Base-by-base conservation (phyloP, 208 protist species). In the Trypanosoma mega region DNA sequence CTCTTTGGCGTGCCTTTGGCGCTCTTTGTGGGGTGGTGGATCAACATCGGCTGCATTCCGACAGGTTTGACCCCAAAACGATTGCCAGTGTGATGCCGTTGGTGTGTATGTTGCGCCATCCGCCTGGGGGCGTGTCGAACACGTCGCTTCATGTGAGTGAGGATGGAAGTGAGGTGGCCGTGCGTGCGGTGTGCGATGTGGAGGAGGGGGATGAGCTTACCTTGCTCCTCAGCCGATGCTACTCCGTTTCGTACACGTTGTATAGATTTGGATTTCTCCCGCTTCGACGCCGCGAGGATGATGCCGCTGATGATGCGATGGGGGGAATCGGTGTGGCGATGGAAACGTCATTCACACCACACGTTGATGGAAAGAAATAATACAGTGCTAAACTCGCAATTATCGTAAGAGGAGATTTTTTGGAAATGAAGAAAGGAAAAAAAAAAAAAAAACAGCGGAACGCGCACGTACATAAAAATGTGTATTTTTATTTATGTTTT, bases 211-310 rank as follows among this genome's bases (percentile, higher is more conserved):
- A 87, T 44, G 76, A 82, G 61, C 69, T 91, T 4, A 85, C 80
- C 20, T 21, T 66, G 21, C 53, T 69, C 26, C 83, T 81, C 43
- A 51, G 72, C 9, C 72, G 73, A 50, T 80, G 71, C 53, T 91
- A 91, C 61, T 81, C 72, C 18, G 64, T 85, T 12, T 76, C 80
- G 18, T 91, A 87, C 55, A 84, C 76, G 23, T 56, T 91, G 14
- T 91, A 81, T 63, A 66, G 77, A 4, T 85, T 80, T 58, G 84
- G 80, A 11, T 85, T 82, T 50, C 54, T 91, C 16, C 57, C 80
- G 9, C 55, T 87, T 3, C 50, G 65, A 12, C 55, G 58, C 21
- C 69, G 80, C 16, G 72, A 68, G 59, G 74, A 74, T 59, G 44
- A 65, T 45, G 31, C 50, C 65, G 24, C 11, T 72, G 41, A 29